Evolutionary conservation across 768 basidiomycete species (phyloP).

Genomic region (Boletus subparvulus): DNA sequence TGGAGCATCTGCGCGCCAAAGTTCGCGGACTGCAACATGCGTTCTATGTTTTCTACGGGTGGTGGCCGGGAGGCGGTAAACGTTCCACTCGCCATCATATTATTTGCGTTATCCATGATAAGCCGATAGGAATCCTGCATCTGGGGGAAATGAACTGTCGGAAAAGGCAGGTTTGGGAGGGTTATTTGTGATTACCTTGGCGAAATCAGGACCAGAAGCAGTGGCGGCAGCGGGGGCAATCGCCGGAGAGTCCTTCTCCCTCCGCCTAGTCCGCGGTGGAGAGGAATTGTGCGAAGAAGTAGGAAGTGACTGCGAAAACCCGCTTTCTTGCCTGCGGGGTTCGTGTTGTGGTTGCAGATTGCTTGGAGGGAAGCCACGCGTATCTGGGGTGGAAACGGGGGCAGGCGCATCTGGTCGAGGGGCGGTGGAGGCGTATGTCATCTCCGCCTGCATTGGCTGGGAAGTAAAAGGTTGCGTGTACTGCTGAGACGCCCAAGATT

Average conservation of each 20-base stretch:
- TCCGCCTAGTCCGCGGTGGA: conserved; percentile 37
- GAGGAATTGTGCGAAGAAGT: conserved; percentile 26
- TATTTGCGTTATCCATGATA: conserved; percentile 40
- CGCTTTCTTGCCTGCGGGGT: conserved; percentile 34
- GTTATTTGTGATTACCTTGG: conserved; percentile 34
- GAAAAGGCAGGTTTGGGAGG: conserved; percentile 8
- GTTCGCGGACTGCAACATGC: conserved; percentile 45
- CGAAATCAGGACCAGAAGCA: conserved; percentile 39
- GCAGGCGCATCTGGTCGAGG: conserved; percentile 33
- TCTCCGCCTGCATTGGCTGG: conserved; percentile 35
- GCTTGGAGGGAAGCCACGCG: conserved; percentile 31
- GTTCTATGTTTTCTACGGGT: conserved; percentile 40
- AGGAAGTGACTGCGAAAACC: conserved; percentile 29
- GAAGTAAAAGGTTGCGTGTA: conserved; percentile 33
- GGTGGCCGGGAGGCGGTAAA: conserved; percentile 23
- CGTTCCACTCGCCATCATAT: conserved; percentile 25
- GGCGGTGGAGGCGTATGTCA: conserved; percentile 34
- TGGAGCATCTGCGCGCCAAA: conserved; percentile 37
- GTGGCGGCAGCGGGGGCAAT: conserved; percentile 25
- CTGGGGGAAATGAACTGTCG: conserved; percentile 26
- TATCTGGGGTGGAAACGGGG: conserved; percentile 30
- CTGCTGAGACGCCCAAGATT: conserved; percentile 40
- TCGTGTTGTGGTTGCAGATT: conserved; percentile 31
- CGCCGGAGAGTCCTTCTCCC: conserved; percentile 36
- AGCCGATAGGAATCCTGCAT: conserved; percentile 45